Evolutionary conservation across 139 green algal genomes (phyloP), one percentile per base, ranked within the genome.

Genomic region (Chlamydomonas sp.): DNA sequence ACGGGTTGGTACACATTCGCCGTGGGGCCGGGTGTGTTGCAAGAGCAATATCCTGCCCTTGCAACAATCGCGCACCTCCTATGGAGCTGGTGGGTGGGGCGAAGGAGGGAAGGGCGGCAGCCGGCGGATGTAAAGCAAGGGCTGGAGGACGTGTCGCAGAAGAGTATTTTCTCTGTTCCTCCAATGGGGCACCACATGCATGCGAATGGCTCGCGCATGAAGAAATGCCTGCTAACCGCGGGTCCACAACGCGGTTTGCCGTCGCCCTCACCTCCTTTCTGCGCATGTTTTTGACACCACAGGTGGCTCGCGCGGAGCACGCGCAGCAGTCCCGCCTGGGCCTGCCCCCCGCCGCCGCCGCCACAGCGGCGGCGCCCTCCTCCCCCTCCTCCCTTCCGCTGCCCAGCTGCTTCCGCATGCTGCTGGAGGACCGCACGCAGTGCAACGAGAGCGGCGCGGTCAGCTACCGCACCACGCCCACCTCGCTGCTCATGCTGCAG

Each of bases 31-130:
- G 60, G 17, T 10, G 77, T 31, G 60, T 69, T 74, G 68, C 14
- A 4, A 49, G 10, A 17, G 64, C 64, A 12, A 7, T 77, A 31
- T 49, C 31, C 31, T 49, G 31, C 31, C 31, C 31, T 49, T 49
- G 31, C 31, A 49, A 49, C 31, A 49, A 49, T 97, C 57, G 89
- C 95, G 72, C 92, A 99, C 94, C 88, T 99, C 16, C 31, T 49
- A 88, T 99, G 63, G 92, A 97, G 62, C 86, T 96, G 87, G 92
- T 94, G 64, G 74, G 68, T 18, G 57, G 64, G 18, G 3, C 60
- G 77, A 16, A 31, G 31, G 8, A 14, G 57, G 60, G 57, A 18
- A 69, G 6, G 1, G 31, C 31, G 31, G 31, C 31, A 49, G 31
- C 31, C 31, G 31, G 31, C 31, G 16, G 81, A 49, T 49, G 31